Conservation (phyloP, 2,329 filamentous ascomycete genomes). For the Aspergillus carbonarius region DNA sequence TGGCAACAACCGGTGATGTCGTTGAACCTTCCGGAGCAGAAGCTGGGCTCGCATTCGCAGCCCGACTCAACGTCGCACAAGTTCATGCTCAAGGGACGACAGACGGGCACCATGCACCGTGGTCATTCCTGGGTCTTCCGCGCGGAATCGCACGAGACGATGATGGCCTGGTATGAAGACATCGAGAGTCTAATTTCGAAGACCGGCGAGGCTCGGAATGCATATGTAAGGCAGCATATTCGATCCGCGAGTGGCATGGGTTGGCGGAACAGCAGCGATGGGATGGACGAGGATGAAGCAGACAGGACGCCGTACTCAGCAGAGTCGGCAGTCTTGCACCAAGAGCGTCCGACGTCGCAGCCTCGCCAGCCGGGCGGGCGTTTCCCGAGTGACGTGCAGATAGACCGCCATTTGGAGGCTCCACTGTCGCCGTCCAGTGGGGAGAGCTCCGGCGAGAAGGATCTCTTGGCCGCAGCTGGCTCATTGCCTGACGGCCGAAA, state of each 20-base stretch:
- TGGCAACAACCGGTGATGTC: slow-evolving; percentile 92
- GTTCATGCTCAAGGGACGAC: slow-evolving; percentile 94
- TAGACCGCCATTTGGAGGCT: slow-evolving; percentile 80
- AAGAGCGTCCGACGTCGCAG: slow-evolving; percentile 39
- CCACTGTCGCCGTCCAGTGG: slow-evolving; percentile 78
- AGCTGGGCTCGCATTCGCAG: slow-evolving; percentile 85
- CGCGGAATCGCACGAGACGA: slow-evolving; percentile 77
- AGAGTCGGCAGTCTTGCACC: slow-evolving; percentile 44
- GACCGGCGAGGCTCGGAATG: slow-evolving; percentile 80
- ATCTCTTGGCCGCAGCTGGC: slow-evolving; percentile 60
- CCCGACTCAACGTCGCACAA: slow-evolving; percentile 87
- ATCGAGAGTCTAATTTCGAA: slow-evolving; percentile 88
- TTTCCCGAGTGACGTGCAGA: slow-evolving; percentile 91
- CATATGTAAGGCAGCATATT: slow-evolving; percentile 79
- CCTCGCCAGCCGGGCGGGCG: slow-evolving; percentile 84
- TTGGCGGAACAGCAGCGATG: slow-evolving; percentile 68
- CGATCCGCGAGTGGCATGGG: slow-evolving; percentile 70
- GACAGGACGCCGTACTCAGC: slow-evolving; percentile 66
- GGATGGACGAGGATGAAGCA: slow-evolving; percentile 71
- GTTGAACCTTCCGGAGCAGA: slow-evolving; percentile 89
- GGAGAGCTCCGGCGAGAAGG: slow-evolving; percentile 69
- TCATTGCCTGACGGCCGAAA: slow-evolving; percentile 52
- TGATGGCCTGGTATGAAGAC: slow-evolving; percentile 96
- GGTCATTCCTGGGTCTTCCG: slow-evolving; percentile 69
- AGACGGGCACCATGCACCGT: slow-evolving; percentile 89